Evolutionary conservation across 805 yeast species (phyloP).

Genomic region (Teunomyces panamensis): DNA sequence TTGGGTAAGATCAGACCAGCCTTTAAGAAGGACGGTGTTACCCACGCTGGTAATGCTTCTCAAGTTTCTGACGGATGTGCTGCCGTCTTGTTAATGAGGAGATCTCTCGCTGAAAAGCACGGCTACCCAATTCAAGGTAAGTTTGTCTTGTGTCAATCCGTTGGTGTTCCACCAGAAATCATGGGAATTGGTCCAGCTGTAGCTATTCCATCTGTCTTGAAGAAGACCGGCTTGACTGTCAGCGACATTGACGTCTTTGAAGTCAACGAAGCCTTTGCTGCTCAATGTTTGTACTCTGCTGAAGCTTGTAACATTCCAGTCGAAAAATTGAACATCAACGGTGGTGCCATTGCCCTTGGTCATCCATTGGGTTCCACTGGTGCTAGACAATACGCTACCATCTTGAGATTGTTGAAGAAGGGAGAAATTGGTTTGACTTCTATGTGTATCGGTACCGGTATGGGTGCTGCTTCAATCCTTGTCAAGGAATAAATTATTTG

Average conservation of each 20-base stretch:
- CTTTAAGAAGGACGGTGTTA: slow-evolving; percentile 75
- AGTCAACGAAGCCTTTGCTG: slow-evolving; percentile 96
- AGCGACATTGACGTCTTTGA: slow-evolving; percentile 76
- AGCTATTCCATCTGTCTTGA: slow-evolving; percentile 84
- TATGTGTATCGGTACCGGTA: slow-evolving; percentile 98
- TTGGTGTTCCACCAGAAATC: slow-evolving; percentile 94
- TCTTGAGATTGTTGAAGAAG: slow-evolving; percentile 71
- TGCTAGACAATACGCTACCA: slow-evolving; percentile 89
- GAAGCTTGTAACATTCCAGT: slow-evolving; percentile 61
- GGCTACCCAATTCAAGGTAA: slow-evolving; percentile 75
- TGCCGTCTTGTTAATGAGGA: slow-evolving; percentile 77
- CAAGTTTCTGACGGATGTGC: slow-evolving; percentile 97
- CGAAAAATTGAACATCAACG: slow-evolving; percentile 72
- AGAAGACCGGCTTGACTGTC: slow-evolving; percentile 54
- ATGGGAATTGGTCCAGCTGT: slow-evolving; percentile 98
- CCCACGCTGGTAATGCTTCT: slow-evolving; percentile 96
- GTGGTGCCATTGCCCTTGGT: slow-evolving; percentile 96
- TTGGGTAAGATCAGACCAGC: slow-evolving; percentile 82
- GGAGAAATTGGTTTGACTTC: slow-evolving; percentile 89
- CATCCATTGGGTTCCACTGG: slow-evolving; percentile 73
- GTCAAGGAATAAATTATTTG: slow-evolving; percentile 58
- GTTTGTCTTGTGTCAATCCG: slow-evolving; percentile 72
- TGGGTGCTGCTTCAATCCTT: slow-evolving; percentile 94
- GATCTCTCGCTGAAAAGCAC: slow-evolving; percentile 76
- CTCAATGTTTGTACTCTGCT: slow-evolving; percentile 82